Conservation (phyloP, 805 yeast genomes). For the Nakazawaea sp. region DNA sequence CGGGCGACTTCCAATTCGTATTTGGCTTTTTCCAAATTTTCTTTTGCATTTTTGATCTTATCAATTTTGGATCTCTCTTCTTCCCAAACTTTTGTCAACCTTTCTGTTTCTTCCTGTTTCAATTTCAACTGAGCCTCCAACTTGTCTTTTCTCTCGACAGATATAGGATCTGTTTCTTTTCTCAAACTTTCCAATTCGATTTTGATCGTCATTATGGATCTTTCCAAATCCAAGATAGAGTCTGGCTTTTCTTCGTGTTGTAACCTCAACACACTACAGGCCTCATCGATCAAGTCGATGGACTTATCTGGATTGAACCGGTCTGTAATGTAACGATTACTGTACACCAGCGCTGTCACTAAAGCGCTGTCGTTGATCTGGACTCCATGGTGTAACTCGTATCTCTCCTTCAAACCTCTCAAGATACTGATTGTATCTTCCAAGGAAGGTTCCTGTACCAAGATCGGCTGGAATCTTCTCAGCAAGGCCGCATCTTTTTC, state of each 20-base stretch:
- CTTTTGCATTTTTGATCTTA: constrained; percentile 69
- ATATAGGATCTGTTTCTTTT: constrained; percentile 84
- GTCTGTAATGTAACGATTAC: constrained; percentile 87
- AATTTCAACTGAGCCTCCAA: constrained; percentile 59
- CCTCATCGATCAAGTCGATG: constrained; percentile 93
- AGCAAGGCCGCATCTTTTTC: constrained; percentile 96
- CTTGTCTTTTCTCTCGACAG: constrained; percentile 70
- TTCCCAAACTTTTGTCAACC: constrained; percentile 84
- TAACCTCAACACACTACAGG: constrained; percentile 87
- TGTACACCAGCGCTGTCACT: constrained; percentile 87
- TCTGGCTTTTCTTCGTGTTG: constrained; percentile 98
- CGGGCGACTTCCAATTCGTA: constrained; percentile 77
- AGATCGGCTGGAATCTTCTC: constrained; percentile 86
- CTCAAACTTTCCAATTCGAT: constrained; percentile 91
- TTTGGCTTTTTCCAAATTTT: constrained; percentile 77
- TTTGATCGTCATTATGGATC: constrained; percentile 87
- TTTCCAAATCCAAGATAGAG: constrained; percentile 80
- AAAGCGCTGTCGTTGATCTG: constrained; percentile 87
- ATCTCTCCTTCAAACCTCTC: constrained; percentile 88
- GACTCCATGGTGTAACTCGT: constrained; percentile 97
- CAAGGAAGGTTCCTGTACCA: constrained; percentile 82
- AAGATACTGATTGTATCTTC: constrained; percentile 87
- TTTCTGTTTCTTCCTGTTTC: constrained; percentile 58
- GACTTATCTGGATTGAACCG: constrained; percentile 94
- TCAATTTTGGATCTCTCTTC: constrained; percentile 73